phyloP scores from a whole-genome alignment of 2,329 filamentous ascomycete species.

The Diaporthe nobilis region DNA sequence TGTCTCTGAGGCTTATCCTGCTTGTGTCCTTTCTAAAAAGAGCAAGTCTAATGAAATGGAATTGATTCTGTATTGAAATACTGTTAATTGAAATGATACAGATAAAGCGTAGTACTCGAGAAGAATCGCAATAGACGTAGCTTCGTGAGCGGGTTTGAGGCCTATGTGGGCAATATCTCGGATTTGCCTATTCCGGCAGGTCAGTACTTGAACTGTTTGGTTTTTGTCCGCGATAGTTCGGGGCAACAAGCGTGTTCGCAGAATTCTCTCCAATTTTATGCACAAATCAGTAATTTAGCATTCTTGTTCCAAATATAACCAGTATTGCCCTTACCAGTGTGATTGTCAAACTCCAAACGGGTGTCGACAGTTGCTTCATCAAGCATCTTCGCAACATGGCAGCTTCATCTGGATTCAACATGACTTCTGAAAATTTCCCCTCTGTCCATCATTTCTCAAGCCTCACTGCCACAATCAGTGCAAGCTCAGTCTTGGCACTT shows the following conservation, averaged over 20 bases:
- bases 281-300: neutral
- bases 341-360: neutral
- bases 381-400: neutral
- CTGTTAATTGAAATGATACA: neutral
- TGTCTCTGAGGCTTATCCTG: neutral
- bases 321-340: neutral
- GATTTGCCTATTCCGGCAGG: neutral
- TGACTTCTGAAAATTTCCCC: neutral
- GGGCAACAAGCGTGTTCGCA: neutral
- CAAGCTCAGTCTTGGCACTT: neutral
- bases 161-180: neutral
- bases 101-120: neutral
- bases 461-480: neutral
- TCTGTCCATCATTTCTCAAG: neutral
- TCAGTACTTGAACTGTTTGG: neutral
- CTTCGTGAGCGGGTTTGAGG: neutral
- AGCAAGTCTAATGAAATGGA: neutral
- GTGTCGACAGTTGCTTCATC: neutral
- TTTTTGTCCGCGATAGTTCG: neutral
- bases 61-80: neutral
- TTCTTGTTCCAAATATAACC: neutral
- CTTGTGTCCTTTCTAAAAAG: neutral
- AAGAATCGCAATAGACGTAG: neutral
- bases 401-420: neutral
- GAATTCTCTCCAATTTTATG: too few relatives aligned